Conservation (phyloP, 1,139 yeast genomes). For the Hansenula lynferdii region DNA sequence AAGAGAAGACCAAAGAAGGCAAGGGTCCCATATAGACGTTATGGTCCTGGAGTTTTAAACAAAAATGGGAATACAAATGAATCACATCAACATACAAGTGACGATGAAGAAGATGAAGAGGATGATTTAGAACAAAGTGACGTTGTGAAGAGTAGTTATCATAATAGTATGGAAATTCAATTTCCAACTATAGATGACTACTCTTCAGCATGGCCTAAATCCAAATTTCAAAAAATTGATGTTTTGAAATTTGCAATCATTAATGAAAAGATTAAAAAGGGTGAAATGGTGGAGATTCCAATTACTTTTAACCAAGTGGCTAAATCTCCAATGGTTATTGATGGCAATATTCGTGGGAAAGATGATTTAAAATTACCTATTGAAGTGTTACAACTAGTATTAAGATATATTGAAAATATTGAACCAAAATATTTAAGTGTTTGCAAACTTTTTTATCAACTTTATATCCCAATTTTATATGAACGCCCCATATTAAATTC, state of each 20-base stretch:
- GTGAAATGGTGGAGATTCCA: constrained; percentile 8
- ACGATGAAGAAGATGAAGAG: constrained; percentile 33
- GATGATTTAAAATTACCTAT: constrained; percentile 23
- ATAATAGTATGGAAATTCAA: constrained; percentile 1
- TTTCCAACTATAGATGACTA: constrained; percentile 2
- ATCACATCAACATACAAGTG: constrained; percentile 7
- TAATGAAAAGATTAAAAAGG: constrained; percentile 8
- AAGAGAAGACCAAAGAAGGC: constrained; percentile 81
- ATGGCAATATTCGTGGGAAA: background rate
- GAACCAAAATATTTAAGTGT: constrained; percentile 54
- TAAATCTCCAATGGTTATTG: too few relatives aligned
- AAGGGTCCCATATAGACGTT: constrained; percentile 71
- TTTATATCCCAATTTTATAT: constrained; percentile 62
- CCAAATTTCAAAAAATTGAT: constrained; percentile 30
- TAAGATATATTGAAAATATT: constrained; percentile 36
- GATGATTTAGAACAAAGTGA: constrained; percentile 21
- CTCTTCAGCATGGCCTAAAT: constrained; percentile 37
- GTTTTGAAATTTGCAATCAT: constrained; percentile 10
- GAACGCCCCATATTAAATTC: constrained; percentile 57
- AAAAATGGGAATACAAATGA: constrained; percentile 23
- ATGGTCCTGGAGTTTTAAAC: constrained; percentile 59
- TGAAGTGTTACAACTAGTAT: constrained; percentile 54
- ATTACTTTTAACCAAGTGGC: constrained; percentile 5
- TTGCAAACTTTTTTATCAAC: constrained; percentile 52
- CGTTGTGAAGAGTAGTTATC: constrained; percentile 8